Evolutionary conservation across 768 basidiomycete genomes (phyloP), one percentile per base, ranked within the genome.

Genomic region (Rossbeevera mucosa): DNA sequence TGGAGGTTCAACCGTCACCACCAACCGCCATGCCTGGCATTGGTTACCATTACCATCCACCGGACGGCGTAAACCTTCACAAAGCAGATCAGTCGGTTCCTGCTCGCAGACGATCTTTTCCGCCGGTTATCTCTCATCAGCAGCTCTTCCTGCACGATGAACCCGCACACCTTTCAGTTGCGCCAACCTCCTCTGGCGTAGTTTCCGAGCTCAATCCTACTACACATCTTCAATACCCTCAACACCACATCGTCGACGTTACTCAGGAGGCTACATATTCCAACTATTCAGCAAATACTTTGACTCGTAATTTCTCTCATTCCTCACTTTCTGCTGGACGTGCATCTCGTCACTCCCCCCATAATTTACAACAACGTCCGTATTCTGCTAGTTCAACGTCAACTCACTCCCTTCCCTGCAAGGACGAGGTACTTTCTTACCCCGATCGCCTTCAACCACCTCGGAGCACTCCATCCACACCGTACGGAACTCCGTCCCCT

Each of bases 1-100:
- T 74, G 66, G 72, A 76, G 50, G 62, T 75, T 30, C 76, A 74
- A 9, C 71, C 66, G 26, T 73, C 75, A 2, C 71, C 74, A 31
- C 56, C 74, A 60, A 65, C 65, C 20, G 45, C 59, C 50, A 56
- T 76, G 25, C 53, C 62, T 20, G 59, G 54, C 22, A 45, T 69
- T 20, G 62, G 55, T 16, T 68, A 70, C 51, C 65, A 59, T 18
- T 71, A 71, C 36, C 64, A 70, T 33, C 58, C 55, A 9, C 62
- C 55, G 12, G 63, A 71, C 6, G 36, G n/a, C 26, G 48, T 48
- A 4, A 59, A 63, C 18, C 49, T 56, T 43, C 52, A 46, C 30
- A 58, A 54, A 44, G 54, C 52, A 21, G 56, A 61, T n/a, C 60
- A 59, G 30, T 55, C 58, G 11, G 48, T 40, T 16, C 59, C 56